Base-by-base conservation (phyloP, 768 basidiomycete species). In the Boletus rex-veris region DNA sequence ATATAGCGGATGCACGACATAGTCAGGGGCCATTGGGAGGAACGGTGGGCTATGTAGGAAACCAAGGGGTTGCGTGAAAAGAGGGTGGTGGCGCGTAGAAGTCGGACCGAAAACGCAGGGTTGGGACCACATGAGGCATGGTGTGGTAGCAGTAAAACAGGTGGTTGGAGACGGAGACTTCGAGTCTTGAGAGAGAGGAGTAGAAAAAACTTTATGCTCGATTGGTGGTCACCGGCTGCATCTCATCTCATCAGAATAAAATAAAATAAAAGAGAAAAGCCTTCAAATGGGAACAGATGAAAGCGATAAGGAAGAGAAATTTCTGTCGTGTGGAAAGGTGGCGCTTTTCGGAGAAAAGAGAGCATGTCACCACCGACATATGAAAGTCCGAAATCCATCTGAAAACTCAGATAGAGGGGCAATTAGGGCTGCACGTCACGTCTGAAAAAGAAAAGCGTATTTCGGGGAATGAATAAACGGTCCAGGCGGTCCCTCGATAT, bases 341-440 rank as follows among this genome's bases (percentile, higher is more conserved):
- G 59, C 59, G 47, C 28, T 45, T 59, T 64, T 59, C 60, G 67
- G 60, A 64, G 52, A 58, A 66, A 64, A 53, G 57, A 48, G 48
- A 54, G 38, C 38, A 59, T 54, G 54, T 45, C 60, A 65, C 57
- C 57, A 64, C 55, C 55, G 59, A 67, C 64, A 64, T 56, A 64
- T 64, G 62, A 67, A 67, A 67, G 67, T 67, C 66, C 66, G 67
- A 69, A 67, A 52, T 45, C 47, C 48, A 44, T 45, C 57, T 61
- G 64, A 35, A 69, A 67, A 66, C 67, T 67, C 67, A 69, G 62
- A 59, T 54, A 60, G 53, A 55, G 52, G 49, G 52, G 49, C 55
- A 58, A 55, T 49, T 51, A 58, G 51, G 54, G 53, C 45, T 44
- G 58, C 54, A 57, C 36, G 52, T 66, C 65, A 61, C 45, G 54